Base-by-base conservation (phyloP, 108 stramenopile genomes). In the Hondaea fermentalgiana region DNA sequence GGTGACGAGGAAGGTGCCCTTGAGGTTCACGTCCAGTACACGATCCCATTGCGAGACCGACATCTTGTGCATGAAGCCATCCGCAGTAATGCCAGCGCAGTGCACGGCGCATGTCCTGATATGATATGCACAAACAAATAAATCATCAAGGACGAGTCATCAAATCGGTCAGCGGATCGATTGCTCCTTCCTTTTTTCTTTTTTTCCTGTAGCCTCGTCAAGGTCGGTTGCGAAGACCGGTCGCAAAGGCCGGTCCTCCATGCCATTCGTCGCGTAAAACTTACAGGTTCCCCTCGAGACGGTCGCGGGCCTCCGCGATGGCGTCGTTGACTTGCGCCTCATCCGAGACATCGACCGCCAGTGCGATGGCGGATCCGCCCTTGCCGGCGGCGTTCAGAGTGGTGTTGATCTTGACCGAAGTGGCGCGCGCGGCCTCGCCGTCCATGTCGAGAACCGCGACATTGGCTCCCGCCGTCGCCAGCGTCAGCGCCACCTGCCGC, bases 61-160 rank as follows among this genome's bases (percentile, higher is more conserved):
- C 44, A 94, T 55, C 71, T 93, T 92, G 87, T 94, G 21, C 87
- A 92, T 88, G 92, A 93, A 91, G 55, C 87, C 91, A 90, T 96
- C 96, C 29, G 93, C 91, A 45, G 95, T 95, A 35, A 96, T 95
- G 47, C 96, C 96, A 51, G 96, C 96, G 90, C 94, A 93, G 87
- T 96, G 95, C 25, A 96, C 94, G 76, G 49, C 76, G 51, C 51
- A 83, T 23, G 76, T 83, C 35, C 64, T 69, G 64, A 35, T 1
- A 35, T 2, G 35, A 35, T 35, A 35, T 35, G 35, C 35, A 35
- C 35, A 35, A 35, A 35, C 35, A 35, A 35, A 35, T 35, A 2
- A 35, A 35, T 35, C 35, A 35, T 35, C 35, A 35, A 35, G 2
- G 35, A 35, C 35, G 35, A 2, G 2, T 35, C 35, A 35, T 35